Evolutionary conservation across 495 filamentous ascomycete genomes (phyloP), one percentile per base, ranked within the genome.

Genomic region (Glarea lozoyensis): DNA sequence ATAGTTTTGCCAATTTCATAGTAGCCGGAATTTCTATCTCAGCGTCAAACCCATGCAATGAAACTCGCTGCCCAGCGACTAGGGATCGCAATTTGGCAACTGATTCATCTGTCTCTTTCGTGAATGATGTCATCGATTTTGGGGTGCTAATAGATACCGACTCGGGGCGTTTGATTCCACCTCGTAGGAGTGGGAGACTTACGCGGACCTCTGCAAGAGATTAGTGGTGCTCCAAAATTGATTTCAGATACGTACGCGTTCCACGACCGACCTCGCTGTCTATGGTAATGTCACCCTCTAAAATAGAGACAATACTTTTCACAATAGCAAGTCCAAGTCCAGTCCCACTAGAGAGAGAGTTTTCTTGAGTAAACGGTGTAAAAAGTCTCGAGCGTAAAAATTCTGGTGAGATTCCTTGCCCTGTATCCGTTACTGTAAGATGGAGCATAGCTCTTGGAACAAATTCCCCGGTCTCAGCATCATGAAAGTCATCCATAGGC

Each of bases 251-350:
- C 45, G 33, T 49, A 52, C 49, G 30, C 17, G 53, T 57, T 10
- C 54, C 54, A 15, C 48, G 43, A 6, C 50, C 50, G 18, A 53
- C 40, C 21, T 57, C 54, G 33, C 50, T 53, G 10, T 57, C 47
- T n/a, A 88, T 67, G 3, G 70, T 67, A 29, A 88, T 72, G 3
- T 68, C 61, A 0, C 84, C 79, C 15, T 69, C 67, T 1, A 88
- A 65, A 18, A 69, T 67, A 15, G 59, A 62, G 3, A 84, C 66
- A 4, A 88, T 70, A 41, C 84, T 79, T 16, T 72, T 70, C 1
- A 85, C 78, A 38, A 88, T 78, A 23, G 73, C 75, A 25, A 88
- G 68, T 0, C 82, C 82, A 2, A 86, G 66, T 0, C 85, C 84
- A 3, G 81, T 79, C 4, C 85, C 85, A 19, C 77, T 71, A 0